Conservation (phyloP, 805 yeast species). For the Lachancea nothofagi region DNA sequence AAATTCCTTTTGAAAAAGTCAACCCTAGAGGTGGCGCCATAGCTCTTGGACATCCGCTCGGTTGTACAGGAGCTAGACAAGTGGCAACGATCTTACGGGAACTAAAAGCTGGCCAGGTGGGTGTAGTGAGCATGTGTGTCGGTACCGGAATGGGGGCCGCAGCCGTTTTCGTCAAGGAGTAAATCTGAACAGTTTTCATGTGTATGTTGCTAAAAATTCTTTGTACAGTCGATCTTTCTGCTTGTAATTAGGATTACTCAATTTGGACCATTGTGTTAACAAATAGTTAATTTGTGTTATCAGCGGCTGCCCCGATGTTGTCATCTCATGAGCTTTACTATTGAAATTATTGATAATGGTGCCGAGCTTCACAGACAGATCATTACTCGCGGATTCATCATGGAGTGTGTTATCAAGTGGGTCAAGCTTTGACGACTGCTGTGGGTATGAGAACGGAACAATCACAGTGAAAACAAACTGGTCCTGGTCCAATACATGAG, state of each 20-base stretch:
- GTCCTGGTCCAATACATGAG: constrained; percentile 7
- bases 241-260: constrained; percentile 15
- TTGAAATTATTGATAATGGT: constrained; percentile 22
- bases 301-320: constrained; percentile 14
- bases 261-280: constrained; percentile 15
- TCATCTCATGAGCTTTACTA: constrained; percentile 15
- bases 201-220: constrained; percentile 14
- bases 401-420: not conserved
- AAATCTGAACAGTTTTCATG: constrained; percentile 13
- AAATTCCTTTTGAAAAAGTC: constrained; percentile 64
- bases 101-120: constrained; percentile 72
- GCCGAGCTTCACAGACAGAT: constrained; percentile 1
- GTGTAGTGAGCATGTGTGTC: constrained; percentile 93
- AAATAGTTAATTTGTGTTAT: constrained; percentile 25
- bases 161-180: constrained; percentile 75
- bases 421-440: constrained; percentile 18
- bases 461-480: constrained; percentile 15
- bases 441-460: constrained; percentile 27
- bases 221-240: constrained; percentile 15
- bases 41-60: constrained; percentile 92
- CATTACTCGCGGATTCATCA: not conserved
- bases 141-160: constrained; percentile 99
- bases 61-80: constrained; percentile 90
- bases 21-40: constrained; percentile 96
- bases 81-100: constrained; percentile 82